These are phyloP conservation scores for Fusarium pseudograminearum DNA, from an alignment of 2,329 filamentous ascomycete genomes.

Conservation along the genomic window DNA sequence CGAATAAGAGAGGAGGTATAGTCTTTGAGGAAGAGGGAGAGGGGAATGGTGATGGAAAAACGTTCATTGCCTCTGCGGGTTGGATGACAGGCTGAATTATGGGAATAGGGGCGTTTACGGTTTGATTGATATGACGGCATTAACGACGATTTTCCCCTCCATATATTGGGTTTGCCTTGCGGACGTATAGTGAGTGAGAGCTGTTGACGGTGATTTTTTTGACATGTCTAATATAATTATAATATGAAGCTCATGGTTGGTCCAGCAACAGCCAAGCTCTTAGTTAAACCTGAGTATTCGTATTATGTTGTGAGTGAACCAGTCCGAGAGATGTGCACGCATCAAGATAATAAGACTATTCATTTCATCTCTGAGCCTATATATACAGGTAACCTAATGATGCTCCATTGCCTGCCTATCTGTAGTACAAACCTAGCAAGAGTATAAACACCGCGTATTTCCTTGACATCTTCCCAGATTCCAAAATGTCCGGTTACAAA, in stretches of 20 bases:
- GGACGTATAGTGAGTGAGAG: slow-evolving; percentile 1
- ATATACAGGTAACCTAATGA: slow-evolving; percentile 1
- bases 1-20: neutral
- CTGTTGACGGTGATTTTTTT: neutral
- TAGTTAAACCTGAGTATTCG: neutral
- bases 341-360: neutral
- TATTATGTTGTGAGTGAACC: neutral
- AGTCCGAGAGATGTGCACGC: neutral
- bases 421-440: slow-evolving; percentile 15
- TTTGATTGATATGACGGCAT: slow-evolving; percentile 15
- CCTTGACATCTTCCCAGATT: slow-evolving; percentile 2
- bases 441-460: slow-evolving; percentile 19
- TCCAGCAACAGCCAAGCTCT: neutral
- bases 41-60: slow-evolving; percentile 8
- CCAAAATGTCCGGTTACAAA: slow-evolving; percentile 1
- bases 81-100: neutral
- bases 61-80: slow-evolving; percentile 13
- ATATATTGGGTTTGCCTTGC: neutral
- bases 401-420: neutral
- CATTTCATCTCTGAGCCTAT: slow-evolving; percentile 19
- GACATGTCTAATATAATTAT: neutral
- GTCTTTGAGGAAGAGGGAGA: neutral
- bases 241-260: neutral
- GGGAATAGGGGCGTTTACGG: slow-evolving; percentile 19
- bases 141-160: slow-evolving; percentile 21